Evolutionary conservation across 2,329 filamentous ascomycete species (phyloP), one percentile per base, ranked within the genome.

Genomic region (Colletotrichum destructivum): DNA sequence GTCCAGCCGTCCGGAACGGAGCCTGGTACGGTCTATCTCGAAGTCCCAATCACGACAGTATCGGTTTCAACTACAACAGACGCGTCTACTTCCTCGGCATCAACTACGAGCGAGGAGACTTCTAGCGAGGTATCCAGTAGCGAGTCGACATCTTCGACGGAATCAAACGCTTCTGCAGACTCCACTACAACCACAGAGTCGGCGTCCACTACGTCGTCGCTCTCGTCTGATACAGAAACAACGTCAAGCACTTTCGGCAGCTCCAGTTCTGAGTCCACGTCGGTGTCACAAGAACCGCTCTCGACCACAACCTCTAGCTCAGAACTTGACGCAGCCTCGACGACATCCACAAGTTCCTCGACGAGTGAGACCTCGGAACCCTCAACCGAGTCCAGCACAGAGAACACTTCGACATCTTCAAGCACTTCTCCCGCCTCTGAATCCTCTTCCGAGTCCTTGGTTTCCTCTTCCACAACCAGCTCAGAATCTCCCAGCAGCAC

Each of bases 21-120:
- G 2, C 55, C 70, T n/a, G 72, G 66, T 0, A 70, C 70, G 1
- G 54, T 71, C n/a, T 49, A 49, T 4, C 21, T 49, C 1, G 7
- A 23, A 49, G 47, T 23, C n/a, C n/a, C 47, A 3, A 40, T 18
- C 31, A 21, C 31, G 18, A 21, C 31, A 16, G 52, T 11, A 8
- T 55, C 31, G 13, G 38, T 16, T 9, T 18, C 52, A 38, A n/a
- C 52, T 55, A 38, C 52, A 12, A 38, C 52, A 38, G 31, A n/a
- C 4, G 4, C 31, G 6, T 55, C 52, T 11, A 55, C 16, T 55
- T 26, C 18, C 31, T 21, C 31, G 16, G 18, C 31, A 16, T 38
- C 52, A 21, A 21, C 11, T 38, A 8, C 23, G 1, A 21, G 52
- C 31, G 52, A 38, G 9, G n/a, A 21, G 18, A 38, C 31, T 7